These are phyloP conservation scores for Tetrahymena elliotti DNA, from an alignment of 73 alveolate species.

Conservation along the genomic window DNA sequence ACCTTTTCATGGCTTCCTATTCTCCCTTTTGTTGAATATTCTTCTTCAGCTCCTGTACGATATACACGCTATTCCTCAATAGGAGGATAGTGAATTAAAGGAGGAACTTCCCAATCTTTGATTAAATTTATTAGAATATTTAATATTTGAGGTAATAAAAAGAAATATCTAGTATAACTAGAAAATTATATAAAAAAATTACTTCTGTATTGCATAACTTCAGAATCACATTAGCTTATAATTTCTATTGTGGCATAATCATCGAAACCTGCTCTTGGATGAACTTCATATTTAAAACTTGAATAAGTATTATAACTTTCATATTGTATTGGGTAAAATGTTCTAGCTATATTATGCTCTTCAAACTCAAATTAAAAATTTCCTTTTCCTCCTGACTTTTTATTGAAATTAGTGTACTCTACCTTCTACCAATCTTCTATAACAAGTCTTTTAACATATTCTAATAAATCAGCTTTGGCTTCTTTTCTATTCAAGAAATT, in stretches of 20 bases:
- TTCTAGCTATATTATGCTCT: background rate
- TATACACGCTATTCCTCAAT: background rate
- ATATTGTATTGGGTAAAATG: slow-evolving; percentile 21
- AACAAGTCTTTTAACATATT: background rate
- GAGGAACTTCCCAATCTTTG: slow-evolving; percentile 32
- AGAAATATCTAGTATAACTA: too few relatives aligned
- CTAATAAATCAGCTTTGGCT: background rate
- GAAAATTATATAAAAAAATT: background rate
- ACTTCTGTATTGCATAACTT: slow-evolving; percentile 20
- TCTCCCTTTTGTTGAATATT: slow-evolving; percentile 20
- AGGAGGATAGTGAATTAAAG: slow-evolving; percentile 27
- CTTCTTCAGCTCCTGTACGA: slow-evolving; percentile 43
- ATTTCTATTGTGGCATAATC: slow-evolving; percentile 30
- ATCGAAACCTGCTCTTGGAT: slow-evolving; percentile 34
- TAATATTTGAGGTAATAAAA: too few relatives aligned
- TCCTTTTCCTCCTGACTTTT: background rate
- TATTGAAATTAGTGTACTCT: background rate
- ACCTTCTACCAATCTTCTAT: background rate
- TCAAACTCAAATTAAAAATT: slow-evolving; percentile 15
- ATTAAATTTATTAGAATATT: too few relatives aligned
- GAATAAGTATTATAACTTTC: slow-evolving; percentile 18
- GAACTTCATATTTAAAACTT: slow-evolving; percentile 12
- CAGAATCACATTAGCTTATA: slow-evolving; percentile 22
- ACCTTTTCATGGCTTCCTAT: slow-evolving; percentile 13
- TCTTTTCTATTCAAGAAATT: background rate